Percentiles rank a stretch among this genome's conserved stretches.
Evolutionary conservation across 2,329 filamentous ascomycete genomes (phyloP).

Genomic region (Clarireedia monteithiana): DNA sequence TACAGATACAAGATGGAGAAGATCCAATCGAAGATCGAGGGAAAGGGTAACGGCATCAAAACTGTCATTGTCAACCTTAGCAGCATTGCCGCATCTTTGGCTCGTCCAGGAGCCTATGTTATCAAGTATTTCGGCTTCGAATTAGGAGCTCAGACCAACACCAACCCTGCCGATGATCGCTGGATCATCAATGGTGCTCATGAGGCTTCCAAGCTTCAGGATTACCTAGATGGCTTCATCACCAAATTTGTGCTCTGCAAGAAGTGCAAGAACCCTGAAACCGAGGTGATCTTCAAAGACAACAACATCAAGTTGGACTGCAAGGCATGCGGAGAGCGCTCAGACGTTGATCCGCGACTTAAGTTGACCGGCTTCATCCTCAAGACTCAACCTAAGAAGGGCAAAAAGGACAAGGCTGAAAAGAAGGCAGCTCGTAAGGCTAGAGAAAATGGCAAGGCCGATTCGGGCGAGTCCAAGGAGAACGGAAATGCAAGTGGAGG

Average conservation of each 20-base stretch:
- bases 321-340: slow-evolving; percentile 95
- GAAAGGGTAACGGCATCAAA: slow-evolving; percentile 99
- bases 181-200: slow-evolving; percentile 99
- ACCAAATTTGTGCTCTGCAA: slow-evolving; percentile 98
- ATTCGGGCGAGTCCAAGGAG: slow-evolving; percentile 36
- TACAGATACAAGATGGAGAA: slow-evolving; percentile 99
- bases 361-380: slow-evolving; percentile 97
- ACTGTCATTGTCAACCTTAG: slow-evolving; percentile 94
- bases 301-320: slow-evolving; percentile 88
- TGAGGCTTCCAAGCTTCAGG: slow-evolving; percentile 90
- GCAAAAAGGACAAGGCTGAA: slow-evolving; percentile 94
- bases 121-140: slow-evolving; percentile 99
- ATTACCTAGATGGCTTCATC: slow-evolving; percentile 98
- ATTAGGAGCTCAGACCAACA: slow-evolving; percentile 96
- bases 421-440: slow-evolving; percentile 87
- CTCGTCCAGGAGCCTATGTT: slow-evolving; percentile 85
- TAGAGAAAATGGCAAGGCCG: slow-evolving; percentile 54
- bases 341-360: slow-evolving; percentile 82
- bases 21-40: slow-evolving; percentile 97
- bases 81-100: slow-evolving; percentile 86
- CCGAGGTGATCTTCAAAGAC: slow-evolving; percentile 91
- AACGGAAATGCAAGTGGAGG: slow-evolving; percentile 51
- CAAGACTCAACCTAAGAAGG: slow-evolving; percentile 93
- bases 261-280: slow-evolving; percentile 99
- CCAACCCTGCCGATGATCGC: slow-evolving; percentile 91